Evolutionary conservation across 305 asterid species (phyloP), one percentile per base, ranked within the genome.

Genomic region (Solanum aculeatissimum): DNA sequence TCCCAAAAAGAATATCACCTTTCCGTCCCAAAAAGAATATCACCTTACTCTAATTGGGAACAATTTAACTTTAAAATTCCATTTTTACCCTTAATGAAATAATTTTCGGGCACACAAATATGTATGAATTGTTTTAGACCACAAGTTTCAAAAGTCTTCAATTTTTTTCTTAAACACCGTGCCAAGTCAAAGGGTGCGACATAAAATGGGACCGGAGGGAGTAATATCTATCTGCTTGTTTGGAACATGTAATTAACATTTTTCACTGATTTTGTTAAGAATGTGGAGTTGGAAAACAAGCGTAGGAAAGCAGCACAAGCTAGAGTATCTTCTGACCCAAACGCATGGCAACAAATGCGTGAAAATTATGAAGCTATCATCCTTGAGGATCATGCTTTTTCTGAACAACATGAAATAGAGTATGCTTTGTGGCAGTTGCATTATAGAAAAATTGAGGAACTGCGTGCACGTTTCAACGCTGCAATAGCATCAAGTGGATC

Each of bases 351-450:
- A 87, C 94, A 89, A 80, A 95, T 94, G 94, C 98, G 98, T 14
- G 98, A 94, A 90, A 95, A 97, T 78, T 94, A 94, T 88, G 98
- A 97, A 90, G 91, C 98, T 11, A 95, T 97, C 86, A 55, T 97
- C 86, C 98, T 97, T 69, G 99, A 97, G 90, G 97, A 95, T 90
- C 92, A 95, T 90, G 94, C 91, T 13, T 97, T 97, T 80, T 93
- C 98, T 68, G 98, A 95, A 86, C 89, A 94, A 84, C 97, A 94
- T 78, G 98, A 92, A 62, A 88, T 95, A 82, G 99, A 95, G 88
- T 95, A 91, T 88, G 92, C 97, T 83, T 83, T 97, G 85, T 97
- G 99, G 99, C 99, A 95, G 85, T 85, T 97, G 92, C 99, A 97
- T 86, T 94, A 97, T 81, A 91, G 97, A 90, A 89, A 98, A 90